Evolutionary conservation across 2,329 filamentous ascomycete species (phyloP), one percentile per base, ranked within the genome.

Genomic region (Fusarium lateritium): DNA sequence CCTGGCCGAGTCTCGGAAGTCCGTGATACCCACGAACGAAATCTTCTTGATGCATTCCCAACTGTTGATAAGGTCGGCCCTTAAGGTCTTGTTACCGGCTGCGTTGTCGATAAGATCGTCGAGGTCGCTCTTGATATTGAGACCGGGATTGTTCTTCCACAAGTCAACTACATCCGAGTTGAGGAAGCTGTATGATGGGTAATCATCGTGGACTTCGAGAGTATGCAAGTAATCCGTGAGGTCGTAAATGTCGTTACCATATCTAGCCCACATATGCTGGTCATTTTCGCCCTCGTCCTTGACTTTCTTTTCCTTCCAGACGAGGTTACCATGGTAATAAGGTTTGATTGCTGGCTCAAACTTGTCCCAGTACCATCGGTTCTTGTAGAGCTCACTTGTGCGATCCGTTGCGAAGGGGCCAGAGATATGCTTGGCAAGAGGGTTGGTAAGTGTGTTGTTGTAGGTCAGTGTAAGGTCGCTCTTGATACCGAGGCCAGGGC

Each of bases 171-270:
- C 80, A 8, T 88, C 85, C 2, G 77, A 71, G 64, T 96, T 90
- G 31, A 99, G 84, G 80, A 97, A 98, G 11, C 86, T 79, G 80
- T 93, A 97, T 0, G 78, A 76, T 0, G 80, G 75, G 7, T 83
- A 73, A 56, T 89, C 83, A 69, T 90, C 84, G 74, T 86, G 83
- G 21, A 83, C 69, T 10, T 91, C 82, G 42, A 90, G 80, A 0
- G 94, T 97, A 76, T 94, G 85, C 80, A 94, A 95, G 81, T 99
- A 99, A 78, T 98, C 89, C 0, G 93, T 97, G 55, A 99, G 81
- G 77, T 99, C 97, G 77, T 96, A 98, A 21, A 99, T 85, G 52
- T 86, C 87, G 55, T 90, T 84, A 31, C 93, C 84, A 65, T 97
- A 88, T 56, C 92, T 91, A 67, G 93, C 91, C 94, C 96, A 98